Evolutionary conservation across 2,329 filamentous ascomycete genomes (phyloP), one percentile per base, ranked within the genome.

Genomic region (Xylariaceae sp.): DNA sequence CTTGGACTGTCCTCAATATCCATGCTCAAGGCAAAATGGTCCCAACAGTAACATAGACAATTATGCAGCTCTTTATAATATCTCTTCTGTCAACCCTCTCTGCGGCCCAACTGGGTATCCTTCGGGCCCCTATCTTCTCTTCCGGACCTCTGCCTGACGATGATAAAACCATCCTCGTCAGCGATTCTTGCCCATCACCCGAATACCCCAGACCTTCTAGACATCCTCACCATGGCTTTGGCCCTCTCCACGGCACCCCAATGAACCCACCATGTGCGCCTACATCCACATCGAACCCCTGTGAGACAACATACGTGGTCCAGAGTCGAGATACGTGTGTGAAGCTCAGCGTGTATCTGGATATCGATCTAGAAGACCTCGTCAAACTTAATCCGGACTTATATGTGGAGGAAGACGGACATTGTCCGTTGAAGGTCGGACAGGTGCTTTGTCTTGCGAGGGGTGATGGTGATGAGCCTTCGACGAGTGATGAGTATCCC

Each of bases 381-480:
- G 10, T 56, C 37, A 45, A 23, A 9, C 34, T 56, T 23, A 56
- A 56, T 18, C 54, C 54, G 4, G 30, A 18, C 2, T 13, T 51
- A 35, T 17, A 50, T 42, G 48, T 56, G n/a, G 54, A 51, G 10
- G 44, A 34, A n/a, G 17, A 56, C 11, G 54, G 47, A 50, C n/a
- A 44, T 5, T 56, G 54, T 50, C 48, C 37, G 15, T n/a, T 51
- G 3, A 6, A 6, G 11, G 45, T 49, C 15, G 47, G 37, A 48
- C 47, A 63, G n/a, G n/a, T 3, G 1, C 45, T 51, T n/a, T 56
- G 47, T 23, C 8, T 56, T 6, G 30, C 7, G 39, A 45, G 18
- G 3, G 18, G 18, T 4, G 6, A 11, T 44, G 15, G 11, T 9
- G 11, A 17, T 10, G n/a, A 42, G 2, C n/a, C 9, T 11, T 15